Evolutionary conservation across 176 grass and related monocot genomes (phyloP), one percentile per base, ranked within the genome.

Genomic region (Phyllostachys edulis): DNA sequence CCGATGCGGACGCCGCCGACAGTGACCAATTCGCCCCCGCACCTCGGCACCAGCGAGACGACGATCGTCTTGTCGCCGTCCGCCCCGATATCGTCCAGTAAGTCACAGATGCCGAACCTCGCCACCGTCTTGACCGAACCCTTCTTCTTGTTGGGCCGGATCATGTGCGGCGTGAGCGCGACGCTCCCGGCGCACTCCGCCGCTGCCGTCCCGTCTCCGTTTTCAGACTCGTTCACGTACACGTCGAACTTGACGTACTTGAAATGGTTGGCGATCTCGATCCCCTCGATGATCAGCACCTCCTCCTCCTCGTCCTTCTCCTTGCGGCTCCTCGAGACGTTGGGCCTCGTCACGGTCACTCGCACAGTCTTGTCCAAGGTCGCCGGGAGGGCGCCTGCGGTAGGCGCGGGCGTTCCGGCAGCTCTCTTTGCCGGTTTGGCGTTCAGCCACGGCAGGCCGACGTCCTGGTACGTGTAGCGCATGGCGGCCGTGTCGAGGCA

Each of bases 221-320:
- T 13, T 2, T 87, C 74, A 1, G 62, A 14, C 15, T 36, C 45
- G 73, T 93, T 96, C 26, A 96, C 67, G 29, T 70, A 82, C 50
- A 91, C 94, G 67, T 96, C 94, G 85, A 96, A 93, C 91, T 96
- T 91, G 81, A 96, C 41, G 81, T 49, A 91, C 71, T 40, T 57
- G 78, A 12, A 69, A 39, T 70, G 71, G 59, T 88, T 62, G 39
- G 65, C 65, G 39, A 86, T 6, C 84, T 89, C 51, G 67, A 86
- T 82, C 16, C 89, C 94, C 24, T 93, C 84, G 23, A 96, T 55
- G 42, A 93, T 41, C 41, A 96, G 77, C 77, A 93, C 87, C 80
- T 93, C 94, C 67, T 96, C 94, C 60, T 82, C 91, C 3, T 60
- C 89, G 0, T 45, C 87, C 85, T 97, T 97, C 86, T 91, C 81